Evolutionary conservation across 805 yeast genomes (phyloP), one percentile per base, ranked within the genome.

Genomic region (Saccharomyces mikatae): DNA sequence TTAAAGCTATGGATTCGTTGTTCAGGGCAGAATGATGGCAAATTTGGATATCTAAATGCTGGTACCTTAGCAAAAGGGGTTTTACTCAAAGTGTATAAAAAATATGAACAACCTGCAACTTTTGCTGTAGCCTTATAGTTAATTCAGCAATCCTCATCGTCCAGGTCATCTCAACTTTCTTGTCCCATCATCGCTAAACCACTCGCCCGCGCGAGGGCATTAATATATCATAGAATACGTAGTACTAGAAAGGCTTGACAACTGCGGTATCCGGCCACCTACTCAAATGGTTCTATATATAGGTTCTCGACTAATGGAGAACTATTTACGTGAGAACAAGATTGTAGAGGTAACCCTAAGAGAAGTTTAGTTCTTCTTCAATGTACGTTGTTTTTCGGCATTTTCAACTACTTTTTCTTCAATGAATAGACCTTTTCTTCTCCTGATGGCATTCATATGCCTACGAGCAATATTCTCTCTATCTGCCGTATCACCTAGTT

Each of bases 371-470:
- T 85, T 87, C 67, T 78, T 85, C 73, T 86, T 88, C 72, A 91
- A 70, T 0, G 92, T 91, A 68, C 97, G 80, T 72, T 94, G 98
- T 70, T 91, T 89, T 69, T 94, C 98, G 1, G 98, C 97, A 66
- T 86, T 87, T 66, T 88, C 80, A 24, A 94, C 87, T 47, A 94
- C 87, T 71, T 91, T 91, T 65, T 89, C 96, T 63, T 89, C 96
- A 24, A 90, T 87, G 62, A 85, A 84, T 56, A 94, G 73, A 9
- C 99, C 99, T 73, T 94, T 94, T 60, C 95, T 79, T 66, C 81
- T 80, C 65, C 99, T 79, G 48, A 94, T 81, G 21, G 74, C 74
- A 59, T 89, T 89, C 85, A 94, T 87, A 67, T 92, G 91, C 65
- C 78, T 78, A 67, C 95, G 80, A 0, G 97, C 98, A 58, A 91